A percentile compares a stretch with the other conserved stretches of the same genome.
Evolutionary conservation across 768 basidiomycete species (phyloP).

Genomic region (Chalciporus pseudorubinellus): DNA sequence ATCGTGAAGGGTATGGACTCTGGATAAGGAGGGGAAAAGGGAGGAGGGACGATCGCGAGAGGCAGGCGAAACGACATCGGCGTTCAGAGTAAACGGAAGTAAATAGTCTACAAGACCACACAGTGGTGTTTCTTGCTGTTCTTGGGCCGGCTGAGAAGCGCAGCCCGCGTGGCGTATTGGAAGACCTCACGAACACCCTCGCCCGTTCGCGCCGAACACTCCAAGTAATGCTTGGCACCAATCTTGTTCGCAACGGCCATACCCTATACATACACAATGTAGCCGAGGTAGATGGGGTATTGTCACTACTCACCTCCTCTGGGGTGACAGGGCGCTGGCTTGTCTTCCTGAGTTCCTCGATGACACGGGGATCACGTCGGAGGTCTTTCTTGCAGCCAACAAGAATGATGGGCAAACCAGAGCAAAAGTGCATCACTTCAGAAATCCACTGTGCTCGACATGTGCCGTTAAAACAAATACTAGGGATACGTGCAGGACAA

Average conservation of each 20-base stretch:
- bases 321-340: conserved; percentile 92
- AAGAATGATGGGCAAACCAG: conserved; percentile 91
- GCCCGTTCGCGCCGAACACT: conserved; percentile 94
- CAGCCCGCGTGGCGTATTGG: conserved; percentile 94
- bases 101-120: conserved; percentile 42
- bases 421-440: conserved; percentile 97
- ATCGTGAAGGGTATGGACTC: conserved; percentile 39
- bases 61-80: conserved; percentile 18
- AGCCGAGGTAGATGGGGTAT: neutral
- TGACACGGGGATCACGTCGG: conserved; percentile 86
- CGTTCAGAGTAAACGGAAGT: conserved; percentile 20
- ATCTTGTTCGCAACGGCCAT: conserved; percentile 96
- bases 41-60: conserved; percentile 11
- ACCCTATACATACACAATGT: conserved; percentile 52
- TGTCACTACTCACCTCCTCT: conserved; percentile 64
- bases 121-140: conserved; percentile 42
- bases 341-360: conserved; percentile 92
- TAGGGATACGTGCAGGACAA: conserved; percentile 14
- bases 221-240: conserved; percentile 92
- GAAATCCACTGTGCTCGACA: conserved; percentile 80
- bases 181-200: conserved; percentile 98
- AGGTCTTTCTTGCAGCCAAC: conserved; percentile 99
- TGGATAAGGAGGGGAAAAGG: conserved; percentile 19
- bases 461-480: conserved; percentile 6
- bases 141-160: conserved; percentile 64